Evolutionary conservation across 768 basidiomycete species (phyloP).

Genomic region (Gautieria morchelliformis): DNA sequence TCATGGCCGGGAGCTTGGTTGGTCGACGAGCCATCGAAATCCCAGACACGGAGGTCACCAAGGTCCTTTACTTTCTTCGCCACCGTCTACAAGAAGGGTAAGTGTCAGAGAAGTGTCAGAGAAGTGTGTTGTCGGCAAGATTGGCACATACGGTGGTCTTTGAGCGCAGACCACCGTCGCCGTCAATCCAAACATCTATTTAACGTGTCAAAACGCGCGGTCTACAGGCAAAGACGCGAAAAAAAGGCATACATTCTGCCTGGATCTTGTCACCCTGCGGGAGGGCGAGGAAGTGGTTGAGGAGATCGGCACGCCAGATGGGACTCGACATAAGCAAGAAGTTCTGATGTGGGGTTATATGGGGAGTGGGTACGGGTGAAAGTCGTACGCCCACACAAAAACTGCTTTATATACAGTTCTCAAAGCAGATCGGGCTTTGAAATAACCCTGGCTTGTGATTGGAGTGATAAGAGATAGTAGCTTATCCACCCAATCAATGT

Average conservation of each 20-base stretch:
- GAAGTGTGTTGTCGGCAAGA: no score
- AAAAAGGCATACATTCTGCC: constrained; percentile 66
- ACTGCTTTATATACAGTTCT: not conserved
- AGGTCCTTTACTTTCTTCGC: constrained; percentile 80
- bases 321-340: constrained; percentile 20
- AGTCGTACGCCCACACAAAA: not conserved
- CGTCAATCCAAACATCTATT: constrained; percentile 96
- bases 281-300: constrained; percentile 82
- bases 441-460: not conserved
- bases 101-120: not conserved
- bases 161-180: constrained; percentile 86
- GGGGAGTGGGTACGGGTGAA: constrained; percentile 11
- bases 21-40: constrained; percentile 97
- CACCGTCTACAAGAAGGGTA: constrained; percentile 53
- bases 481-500: not conserved
- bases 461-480: not conserved
- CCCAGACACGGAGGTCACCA: constrained; percentile 91
- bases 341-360: not conserved
- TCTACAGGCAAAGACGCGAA: constrained; percentile 6
- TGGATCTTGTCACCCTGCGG: constrained; percentile 88
- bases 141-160: constrained; percentile 75
- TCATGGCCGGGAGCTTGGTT: constrained; percentile 93
- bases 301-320: constrained; percentile 70
- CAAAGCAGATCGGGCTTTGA: constrained; percentile 3
- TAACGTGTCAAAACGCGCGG: constrained; percentile 13